These are phyloP conservation scores for Solanum dulcamara DNA, from an alignment of 257 asterid genomes.

Conservation along the genomic window DNA sequence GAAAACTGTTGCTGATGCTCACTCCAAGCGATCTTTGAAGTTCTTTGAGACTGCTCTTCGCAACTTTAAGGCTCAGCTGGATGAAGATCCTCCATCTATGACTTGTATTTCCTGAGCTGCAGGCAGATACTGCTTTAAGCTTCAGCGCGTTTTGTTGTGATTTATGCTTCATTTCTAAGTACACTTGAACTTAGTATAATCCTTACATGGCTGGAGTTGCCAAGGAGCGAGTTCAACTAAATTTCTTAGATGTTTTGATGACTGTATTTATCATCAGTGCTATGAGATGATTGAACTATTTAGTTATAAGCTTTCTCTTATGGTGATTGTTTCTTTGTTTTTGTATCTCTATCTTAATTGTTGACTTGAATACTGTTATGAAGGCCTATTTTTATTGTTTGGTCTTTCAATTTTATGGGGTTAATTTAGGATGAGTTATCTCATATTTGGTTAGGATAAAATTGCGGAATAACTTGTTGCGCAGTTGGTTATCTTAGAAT, in stretches of 20 bases:
- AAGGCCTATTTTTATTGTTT: no score
- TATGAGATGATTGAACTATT: neutral
- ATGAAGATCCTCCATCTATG: conserved; percentile 12
- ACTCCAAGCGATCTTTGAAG: conserved; percentile 30
- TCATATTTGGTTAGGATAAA: no score
- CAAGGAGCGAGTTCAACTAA: neutral
- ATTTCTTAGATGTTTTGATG: neutral
- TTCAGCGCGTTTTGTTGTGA: neutral
- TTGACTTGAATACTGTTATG: neutral
- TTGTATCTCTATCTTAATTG: neutral
- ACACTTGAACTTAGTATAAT: neutral
- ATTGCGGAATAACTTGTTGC: no score
- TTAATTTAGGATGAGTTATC: no score
- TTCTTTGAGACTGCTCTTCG: conserved; percentile 29
- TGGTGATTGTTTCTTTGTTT: neutral
- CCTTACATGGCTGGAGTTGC: neutral
- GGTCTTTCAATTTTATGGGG: no score
- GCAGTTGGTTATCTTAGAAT: no score
- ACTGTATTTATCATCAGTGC: neutral
- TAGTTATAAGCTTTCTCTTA: neutral
- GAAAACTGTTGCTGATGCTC: conserved; percentile 40
- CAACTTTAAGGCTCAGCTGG: conserved; percentile 25
- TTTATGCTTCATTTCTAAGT: neutral
- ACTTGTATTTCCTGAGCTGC: neutral
- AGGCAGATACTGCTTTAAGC: neutral